Conservation (phyloP, 768 basidiomycete species). For the Holtermannia corniformis region DNA sequence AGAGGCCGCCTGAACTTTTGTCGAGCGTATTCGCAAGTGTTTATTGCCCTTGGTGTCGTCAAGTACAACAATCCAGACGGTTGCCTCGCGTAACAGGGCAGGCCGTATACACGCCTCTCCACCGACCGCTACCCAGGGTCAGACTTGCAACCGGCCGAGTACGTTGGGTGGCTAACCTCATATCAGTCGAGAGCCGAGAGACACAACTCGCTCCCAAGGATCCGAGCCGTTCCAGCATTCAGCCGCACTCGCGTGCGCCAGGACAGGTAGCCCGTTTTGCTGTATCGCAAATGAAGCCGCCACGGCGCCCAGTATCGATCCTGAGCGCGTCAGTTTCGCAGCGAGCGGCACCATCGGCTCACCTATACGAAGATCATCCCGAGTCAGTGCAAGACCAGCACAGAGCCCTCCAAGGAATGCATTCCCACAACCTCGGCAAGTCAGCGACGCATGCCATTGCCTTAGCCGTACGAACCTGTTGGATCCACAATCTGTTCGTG, state of each 20-base stretch:
- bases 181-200: no score
- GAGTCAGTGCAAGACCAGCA: slow-evolving; percentile 20
- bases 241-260: not conserved
- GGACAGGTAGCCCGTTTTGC: slow-evolving; percentile 23
- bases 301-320: slow-evolving; percentile 19
- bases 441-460: not conserved
- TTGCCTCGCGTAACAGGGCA: no score
- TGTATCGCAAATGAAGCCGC: slow-evolving; percentile 32
- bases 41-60: no score
- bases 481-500: slow-evolving; percentile 23
- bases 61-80: no score
- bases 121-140: no score
- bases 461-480: slow-evolving; percentile 12
- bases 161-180: no score
- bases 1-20: no score
- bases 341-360: slow-evolving; percentile 4
- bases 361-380: slow-evolving; percentile 22
- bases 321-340: slow-evolving; percentile 4
- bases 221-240: slow-evolving; percentile 28
- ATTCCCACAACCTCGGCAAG: slow-evolving; percentile 21
- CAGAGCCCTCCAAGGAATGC: slow-evolving; percentile 29
- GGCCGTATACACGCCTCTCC: no score
- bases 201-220: slow-evolving; percentile 16
- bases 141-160: no score
- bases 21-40: no score